Conservation (phyloP, 2,329 filamentous ascomycete genomes). For the Verticillium zaregamsianum region DNA sequence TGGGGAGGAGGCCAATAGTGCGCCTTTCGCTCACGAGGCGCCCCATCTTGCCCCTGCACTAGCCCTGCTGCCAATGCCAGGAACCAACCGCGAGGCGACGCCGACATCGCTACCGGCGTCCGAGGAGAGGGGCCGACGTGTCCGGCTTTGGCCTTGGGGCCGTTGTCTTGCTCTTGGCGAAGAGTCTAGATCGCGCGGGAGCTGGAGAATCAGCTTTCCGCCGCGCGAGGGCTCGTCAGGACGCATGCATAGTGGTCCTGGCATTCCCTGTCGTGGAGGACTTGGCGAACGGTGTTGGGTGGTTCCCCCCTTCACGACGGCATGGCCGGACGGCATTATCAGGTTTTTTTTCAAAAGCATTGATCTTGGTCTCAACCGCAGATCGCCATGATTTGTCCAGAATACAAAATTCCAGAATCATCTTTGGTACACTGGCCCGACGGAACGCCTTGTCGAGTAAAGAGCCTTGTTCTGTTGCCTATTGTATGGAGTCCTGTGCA, state of each 20-base stretch:
- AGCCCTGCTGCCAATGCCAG: background rate
- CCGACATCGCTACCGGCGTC: background rate
- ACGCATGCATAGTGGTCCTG: background rate
- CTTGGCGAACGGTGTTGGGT: background rate
- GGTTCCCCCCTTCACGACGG: too few relatives aligned
- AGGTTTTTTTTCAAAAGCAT: too few relatives aligned
- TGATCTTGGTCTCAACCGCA: too few relatives aligned
- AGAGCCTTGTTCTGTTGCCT: too few relatives aligned
- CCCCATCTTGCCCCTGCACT: background rate
- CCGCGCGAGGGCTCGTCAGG: background rate
- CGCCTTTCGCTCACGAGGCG: background rate
- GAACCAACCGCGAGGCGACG: background rate
- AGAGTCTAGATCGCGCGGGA: background rate
- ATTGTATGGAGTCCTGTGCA: too few relatives aligned
- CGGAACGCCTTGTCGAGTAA: too few relatives aligned
- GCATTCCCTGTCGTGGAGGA: background rate
- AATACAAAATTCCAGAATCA: too few relatives aligned
- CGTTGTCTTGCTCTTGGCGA: background rate
- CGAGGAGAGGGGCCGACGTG: background rate
- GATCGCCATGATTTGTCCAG: too few relatives aligned
- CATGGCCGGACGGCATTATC: too few relatives aligned
- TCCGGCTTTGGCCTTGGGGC: background rate
- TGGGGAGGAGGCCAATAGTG: background rate
- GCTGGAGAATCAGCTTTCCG: background rate
- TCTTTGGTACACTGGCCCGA: too few relatives aligned